phyloP scores from a whole-genome alignment of 169 alveolate genomes.

The Eimeria falciformis region DNA sequence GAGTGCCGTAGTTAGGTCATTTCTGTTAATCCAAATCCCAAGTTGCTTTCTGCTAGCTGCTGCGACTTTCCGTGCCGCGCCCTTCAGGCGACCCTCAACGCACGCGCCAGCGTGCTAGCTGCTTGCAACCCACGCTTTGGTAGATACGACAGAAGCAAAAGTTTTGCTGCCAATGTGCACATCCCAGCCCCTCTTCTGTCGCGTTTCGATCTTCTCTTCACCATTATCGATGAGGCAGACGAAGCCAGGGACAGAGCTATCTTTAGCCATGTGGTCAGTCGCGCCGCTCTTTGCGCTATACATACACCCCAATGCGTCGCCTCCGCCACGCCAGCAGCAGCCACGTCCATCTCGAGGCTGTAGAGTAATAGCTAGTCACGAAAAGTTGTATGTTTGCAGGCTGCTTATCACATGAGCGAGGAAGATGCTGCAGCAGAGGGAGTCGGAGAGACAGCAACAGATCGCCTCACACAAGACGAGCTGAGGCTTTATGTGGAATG shows the following conservation, averaged over 20 bases:
- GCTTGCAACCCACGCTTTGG: slow-evolving; percentile 99
- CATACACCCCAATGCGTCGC: no score
- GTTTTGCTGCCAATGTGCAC: slow-evolving; percentile 99
- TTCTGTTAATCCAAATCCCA: not conserved
- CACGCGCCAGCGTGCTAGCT: slow-evolving; percentile 99
- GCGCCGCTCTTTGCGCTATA: no score
- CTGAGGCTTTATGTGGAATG: slow-evolving; percentile 69
- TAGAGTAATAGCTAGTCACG: no score
- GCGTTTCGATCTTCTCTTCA: slow-evolving; percentile 98
- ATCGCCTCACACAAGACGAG: slow-evolving; percentile 58
- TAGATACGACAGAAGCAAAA: slow-evolving; percentile 96
- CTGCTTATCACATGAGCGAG: slow-evolving; percentile 48
- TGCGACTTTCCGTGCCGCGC: not conserved
- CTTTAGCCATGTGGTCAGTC: slow-evolving; percentile 64
- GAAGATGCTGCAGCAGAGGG: slow-evolving; percentile 15
- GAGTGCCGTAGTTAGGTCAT: no score
- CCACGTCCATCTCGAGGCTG: no score
- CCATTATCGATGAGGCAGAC: slow-evolving; percentile 93
- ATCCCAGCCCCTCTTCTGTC: slow-evolving; percentile 99
- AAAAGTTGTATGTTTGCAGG: not conserved
- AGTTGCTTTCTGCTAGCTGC: slow-evolving; percentile 25
- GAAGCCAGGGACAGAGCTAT: slow-evolving; percentile 63
- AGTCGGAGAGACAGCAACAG: slow-evolving; percentile 35
- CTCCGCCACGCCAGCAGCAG: no score
- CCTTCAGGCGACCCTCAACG: slow-evolving; percentile 97